Base-by-base conservation (phyloP, 495 filamentous ascomycete species). In the Evernia prunastri region DNA sequence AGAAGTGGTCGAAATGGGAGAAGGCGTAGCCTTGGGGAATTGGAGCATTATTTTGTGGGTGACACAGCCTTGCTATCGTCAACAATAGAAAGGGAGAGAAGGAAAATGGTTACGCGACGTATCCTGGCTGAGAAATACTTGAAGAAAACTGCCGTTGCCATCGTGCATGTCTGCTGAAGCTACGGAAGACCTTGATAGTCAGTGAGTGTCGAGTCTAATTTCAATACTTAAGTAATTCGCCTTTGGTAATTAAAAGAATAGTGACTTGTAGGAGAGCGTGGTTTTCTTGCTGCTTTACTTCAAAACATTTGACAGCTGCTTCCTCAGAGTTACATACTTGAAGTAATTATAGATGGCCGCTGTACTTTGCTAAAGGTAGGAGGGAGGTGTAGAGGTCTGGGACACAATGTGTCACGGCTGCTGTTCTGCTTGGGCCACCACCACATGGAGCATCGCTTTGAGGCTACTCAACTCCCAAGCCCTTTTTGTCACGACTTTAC, bases 21-120 rank as follows among this genome's bases (percentile, higher is more conserved):
- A 56, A 49, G 57, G 45, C 9, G 63, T 60, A 40, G 63, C 39
- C 36, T 64, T 40, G 18, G 63, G 57, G 58, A 25, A 43, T 60
- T 53, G 33, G 31, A 43, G 63, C 63, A 60, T 59, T 37, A 1
- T 33, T 49, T n/a, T n/a, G n/a, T n/a, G n/a, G n/a, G n/a, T n/a
- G n/a, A n/a, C n/a, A n/a, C n/a, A n/a, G n/a, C n/a, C n/a, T n/a
- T n/a, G n/a, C n/a, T n/a, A n/a, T n/a, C n/a, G 10, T 47, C 25
- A 37, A 15, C 31, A 39, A 61, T 25, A 9, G 25, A 11, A 39
- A 29, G 5, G 29, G 37, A 56, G 9, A 49, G 17, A 47, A 33
- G 2, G 5, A 1, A 8, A 5, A 9, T 47, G 43, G 13, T 0
- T 25, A 25, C 4, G n/a, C n/a, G 13, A 12, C 7, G 8, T n/a